phyloP scores from a whole-genome alignment of 202 grass and related monocot genomes.

The Alloteropsis angusta region DNA sequence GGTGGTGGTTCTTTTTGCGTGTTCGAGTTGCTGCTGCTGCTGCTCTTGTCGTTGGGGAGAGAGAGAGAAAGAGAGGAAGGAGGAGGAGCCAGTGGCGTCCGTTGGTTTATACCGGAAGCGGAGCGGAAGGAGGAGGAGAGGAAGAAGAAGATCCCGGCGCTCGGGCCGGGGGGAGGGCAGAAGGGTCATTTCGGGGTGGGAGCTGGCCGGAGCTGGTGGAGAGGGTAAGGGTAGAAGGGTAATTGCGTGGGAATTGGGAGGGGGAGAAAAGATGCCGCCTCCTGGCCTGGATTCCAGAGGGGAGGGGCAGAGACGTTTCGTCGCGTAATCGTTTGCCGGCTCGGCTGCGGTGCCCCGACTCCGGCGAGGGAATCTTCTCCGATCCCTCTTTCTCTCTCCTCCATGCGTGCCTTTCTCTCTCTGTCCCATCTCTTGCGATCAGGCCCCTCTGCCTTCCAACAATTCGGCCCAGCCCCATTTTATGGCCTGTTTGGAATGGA shows the following conservation, averaged over 20 bases:
- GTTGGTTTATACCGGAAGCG: background rate
- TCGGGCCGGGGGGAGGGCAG: background rate
- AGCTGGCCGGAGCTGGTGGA: too few relatives aligned
- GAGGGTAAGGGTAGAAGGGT: too few relatives aligned
- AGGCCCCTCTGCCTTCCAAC: fast-evolving
- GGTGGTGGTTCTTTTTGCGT: background rate
- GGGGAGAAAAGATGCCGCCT: constrained; percentile 33
- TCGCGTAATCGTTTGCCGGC: too few relatives aligned
- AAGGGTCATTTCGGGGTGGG: too few relatives aligned
- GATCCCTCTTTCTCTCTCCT: background rate
- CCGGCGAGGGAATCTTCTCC: background rate
- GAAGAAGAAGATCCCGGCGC: background rate
- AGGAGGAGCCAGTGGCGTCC: too few relatives aligned
- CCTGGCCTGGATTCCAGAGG: too few relatives aligned
- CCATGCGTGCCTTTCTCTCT: too few relatives aligned
- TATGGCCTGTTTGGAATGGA: too few relatives aligned
- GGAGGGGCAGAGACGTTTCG: constrained; percentile 43
- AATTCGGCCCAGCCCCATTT: background rate
- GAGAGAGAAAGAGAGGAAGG: too few relatives aligned
- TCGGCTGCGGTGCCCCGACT: constrained; percentile 8
- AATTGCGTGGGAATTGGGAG: background rate
- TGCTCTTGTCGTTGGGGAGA: too few relatives aligned
- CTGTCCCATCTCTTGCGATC: fast-evolving
- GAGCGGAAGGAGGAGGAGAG: too few relatives aligned
- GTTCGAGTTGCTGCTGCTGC: background rate